Conservation (phyloP, 257 asterid genomes). For the Nicotiana otophora region DNA sequence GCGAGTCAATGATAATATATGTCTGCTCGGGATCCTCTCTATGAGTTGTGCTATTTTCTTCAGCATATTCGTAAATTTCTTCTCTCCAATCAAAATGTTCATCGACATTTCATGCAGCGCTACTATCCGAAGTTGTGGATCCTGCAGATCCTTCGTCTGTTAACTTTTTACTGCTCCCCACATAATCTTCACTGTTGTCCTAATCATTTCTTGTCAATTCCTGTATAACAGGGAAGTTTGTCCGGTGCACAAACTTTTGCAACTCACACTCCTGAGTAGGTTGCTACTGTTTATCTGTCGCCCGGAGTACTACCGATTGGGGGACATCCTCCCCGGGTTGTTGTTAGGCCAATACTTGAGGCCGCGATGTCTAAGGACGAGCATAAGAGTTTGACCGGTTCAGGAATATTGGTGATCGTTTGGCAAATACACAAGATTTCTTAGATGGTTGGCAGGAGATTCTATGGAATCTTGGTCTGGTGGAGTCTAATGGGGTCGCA, state of each 20-base stretch:
- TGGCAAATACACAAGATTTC: too few species aligned
- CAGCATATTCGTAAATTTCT: background rate
- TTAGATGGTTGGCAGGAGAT: too few species aligned
- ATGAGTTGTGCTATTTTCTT: background rate
- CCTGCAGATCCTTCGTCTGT: slow-evolving; percentile 6
- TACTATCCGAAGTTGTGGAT: background rate
- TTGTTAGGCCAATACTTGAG: too few species aligned
- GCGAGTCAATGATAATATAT: slow-evolving; percentile 4
- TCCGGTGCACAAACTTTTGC: slow-evolving; percentile 50
- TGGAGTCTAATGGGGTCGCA: too few species aligned
- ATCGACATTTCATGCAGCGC: slow-evolving; percentile 11
- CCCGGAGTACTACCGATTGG: too few species aligned
- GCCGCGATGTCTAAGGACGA: too few species aligned
- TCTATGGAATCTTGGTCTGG: too few species aligned
- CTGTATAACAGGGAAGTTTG: slow-evolving; percentile 71
- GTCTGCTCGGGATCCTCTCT: slow-evolving; percentile 8
- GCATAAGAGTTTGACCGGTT: too few species aligned
- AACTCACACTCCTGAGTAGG: too few species aligned
- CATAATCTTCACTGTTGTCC: slow-evolving; percentile 27
- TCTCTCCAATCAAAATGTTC: background rate
- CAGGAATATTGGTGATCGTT: too few species aligned
- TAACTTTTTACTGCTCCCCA: slow-evolving; percentile 10
- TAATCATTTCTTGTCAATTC: slow-evolving; percentile 4
- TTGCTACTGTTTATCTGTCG: rapidly evolving
- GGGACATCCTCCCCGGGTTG: too few species aligned